These are phyloP conservation scores for Arabidopsis lyrata DNA, from an alignment of 441 rosid species.

Conservation along the genomic window DNA sequence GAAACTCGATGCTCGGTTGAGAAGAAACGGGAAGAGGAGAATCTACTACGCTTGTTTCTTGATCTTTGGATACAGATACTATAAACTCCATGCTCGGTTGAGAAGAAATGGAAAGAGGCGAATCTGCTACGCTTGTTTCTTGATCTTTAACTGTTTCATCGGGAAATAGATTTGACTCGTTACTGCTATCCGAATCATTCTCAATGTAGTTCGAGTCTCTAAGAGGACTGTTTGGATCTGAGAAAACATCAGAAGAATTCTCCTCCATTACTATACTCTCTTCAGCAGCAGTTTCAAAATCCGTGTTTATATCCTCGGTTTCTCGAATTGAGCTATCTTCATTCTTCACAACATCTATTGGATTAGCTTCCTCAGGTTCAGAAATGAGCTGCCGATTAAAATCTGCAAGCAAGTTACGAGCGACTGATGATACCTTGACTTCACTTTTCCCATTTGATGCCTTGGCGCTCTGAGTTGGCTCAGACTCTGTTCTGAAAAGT, in stretches of 20 bases:
- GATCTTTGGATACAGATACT: conserved; percentile 6
- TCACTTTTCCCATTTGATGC: conserved; percentile 32
- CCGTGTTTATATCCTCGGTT: conserved; percentile 29
- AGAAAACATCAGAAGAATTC: conserved; percentile 55
- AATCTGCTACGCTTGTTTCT: conserved; percentile 46
- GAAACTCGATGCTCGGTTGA: conserved; percentile 48
- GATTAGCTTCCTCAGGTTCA: conserved; percentile 43
- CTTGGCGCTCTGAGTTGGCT: conserved; percentile 58
- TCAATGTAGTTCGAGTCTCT: conserved; percentile 62
- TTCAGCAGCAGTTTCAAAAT: conserved; percentile 34
- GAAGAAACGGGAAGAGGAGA: conserved; percentile 59
- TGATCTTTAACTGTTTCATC: conserved; percentile 30
- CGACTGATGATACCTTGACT: conserved; percentile 55
- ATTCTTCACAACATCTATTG: conserved; percentile 25
- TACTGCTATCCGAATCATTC: conserved; percentile 56
- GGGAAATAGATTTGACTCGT: conserved; percentile 23
- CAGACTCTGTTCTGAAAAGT: conserved; percentile 78
- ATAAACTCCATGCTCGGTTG: conserved; percentile 49
- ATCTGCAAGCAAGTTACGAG: conserved; percentile 74
- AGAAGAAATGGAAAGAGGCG: conserved; percentile 58
- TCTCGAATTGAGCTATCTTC: conserved; percentile 30
- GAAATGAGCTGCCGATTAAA: conserved; percentile 64
- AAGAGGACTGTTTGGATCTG: conserved; percentile 65
- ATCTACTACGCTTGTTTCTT: conserved; percentile 44
- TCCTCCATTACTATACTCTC: conserved; percentile 63